Percentiles rank a stretch among this genome's conserved stretches.
Evolutionary conservation across 345 rosid species (phyloP).

Genomic region (Citrus australasica): DNA sequence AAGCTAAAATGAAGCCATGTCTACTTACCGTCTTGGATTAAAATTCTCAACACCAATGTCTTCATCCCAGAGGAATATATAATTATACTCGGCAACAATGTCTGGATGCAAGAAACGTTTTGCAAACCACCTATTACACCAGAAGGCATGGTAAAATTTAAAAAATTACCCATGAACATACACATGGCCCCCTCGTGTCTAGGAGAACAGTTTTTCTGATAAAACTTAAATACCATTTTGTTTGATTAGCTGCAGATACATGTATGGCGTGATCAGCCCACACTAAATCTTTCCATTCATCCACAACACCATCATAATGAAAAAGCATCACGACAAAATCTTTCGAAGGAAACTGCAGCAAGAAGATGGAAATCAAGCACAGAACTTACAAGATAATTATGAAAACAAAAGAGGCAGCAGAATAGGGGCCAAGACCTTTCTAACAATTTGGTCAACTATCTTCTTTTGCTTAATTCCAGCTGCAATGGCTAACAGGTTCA

Average conservation of each 20-base stretch:
- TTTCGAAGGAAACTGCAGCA: constrained; percentile 37
- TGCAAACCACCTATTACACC: constrained; percentile 84
- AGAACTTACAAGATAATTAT: neutral
- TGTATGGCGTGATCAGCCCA: constrained; percentile 46
- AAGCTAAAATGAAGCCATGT: neutral
- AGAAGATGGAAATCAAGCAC: constrained; percentile 3
- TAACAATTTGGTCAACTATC: constrained; percentile 60
- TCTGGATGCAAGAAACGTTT: constrained; percentile 95
- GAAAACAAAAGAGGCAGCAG: neutral
- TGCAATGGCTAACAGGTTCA: constrained; percentile 64
- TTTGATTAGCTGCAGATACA: constrained; percentile 50
- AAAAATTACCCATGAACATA: neutral
- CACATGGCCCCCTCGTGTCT: neutral
- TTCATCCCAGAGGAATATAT: constrained; percentile 95
- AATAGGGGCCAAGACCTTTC: constrained; percentile 41
- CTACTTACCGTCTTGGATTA: constrained; percentile 53
- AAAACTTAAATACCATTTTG: constrained; percentile 44
- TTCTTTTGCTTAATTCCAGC: constrained; percentile 75
- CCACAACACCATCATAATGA: constrained; percentile 53
- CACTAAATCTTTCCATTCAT: constrained; percentile 44
- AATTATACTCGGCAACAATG: constrained; percentile 69
- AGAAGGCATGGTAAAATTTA: neutral
- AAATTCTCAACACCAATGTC: constrained; percentile 84
- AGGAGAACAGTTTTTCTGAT: neutral
- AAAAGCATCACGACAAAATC: constrained; percentile 53